Conservation (phyloP, 345 rosid species). For the Pistacia integerrima region DNA sequence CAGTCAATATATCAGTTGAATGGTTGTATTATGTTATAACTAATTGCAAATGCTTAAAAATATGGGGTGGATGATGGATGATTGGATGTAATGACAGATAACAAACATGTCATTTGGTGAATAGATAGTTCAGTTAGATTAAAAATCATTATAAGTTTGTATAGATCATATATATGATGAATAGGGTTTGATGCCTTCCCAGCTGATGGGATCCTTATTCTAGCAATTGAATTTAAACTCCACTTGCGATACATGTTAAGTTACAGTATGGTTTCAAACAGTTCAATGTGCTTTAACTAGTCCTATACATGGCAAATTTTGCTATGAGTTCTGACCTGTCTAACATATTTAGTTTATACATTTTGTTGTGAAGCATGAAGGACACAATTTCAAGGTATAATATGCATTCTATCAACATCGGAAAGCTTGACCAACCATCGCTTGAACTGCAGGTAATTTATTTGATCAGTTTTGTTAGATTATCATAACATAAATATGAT, state of each 20-base stretch:
- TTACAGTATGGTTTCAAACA: neutral
- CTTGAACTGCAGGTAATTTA: conserved; percentile 59
- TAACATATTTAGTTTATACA: neutral
- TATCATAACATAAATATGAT: neutral
- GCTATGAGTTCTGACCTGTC: neutral
- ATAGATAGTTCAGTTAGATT: too few species aligned
- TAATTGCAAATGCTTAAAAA: too few species aligned
- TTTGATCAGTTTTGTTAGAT: neutral
- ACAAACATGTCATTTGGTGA: too few species aligned
- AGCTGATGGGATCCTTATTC: neutral
- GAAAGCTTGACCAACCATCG: conserved; percentile 44
- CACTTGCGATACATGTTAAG: neutral
- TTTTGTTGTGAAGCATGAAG: conserved; percentile 43
- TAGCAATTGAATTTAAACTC: neutral
- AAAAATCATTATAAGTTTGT: too few species aligned
- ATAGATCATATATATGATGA: too few species aligned
- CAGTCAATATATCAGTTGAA: too few species aligned
- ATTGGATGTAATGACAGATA: too few species aligned
- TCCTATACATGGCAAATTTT: neutral
- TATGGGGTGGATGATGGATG: neutral
- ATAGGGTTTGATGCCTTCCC: too few species aligned
- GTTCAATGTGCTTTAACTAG: neutral
- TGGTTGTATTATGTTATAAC: too few species aligned
- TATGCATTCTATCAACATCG: conserved; percentile 46
- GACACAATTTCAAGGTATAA: conserved; percentile 50